These are phyloP conservation scores for Phytopythium helicoides DNA, from an alignment of 352 stramenopile genomes.

Conservation along the genomic window DNA sequence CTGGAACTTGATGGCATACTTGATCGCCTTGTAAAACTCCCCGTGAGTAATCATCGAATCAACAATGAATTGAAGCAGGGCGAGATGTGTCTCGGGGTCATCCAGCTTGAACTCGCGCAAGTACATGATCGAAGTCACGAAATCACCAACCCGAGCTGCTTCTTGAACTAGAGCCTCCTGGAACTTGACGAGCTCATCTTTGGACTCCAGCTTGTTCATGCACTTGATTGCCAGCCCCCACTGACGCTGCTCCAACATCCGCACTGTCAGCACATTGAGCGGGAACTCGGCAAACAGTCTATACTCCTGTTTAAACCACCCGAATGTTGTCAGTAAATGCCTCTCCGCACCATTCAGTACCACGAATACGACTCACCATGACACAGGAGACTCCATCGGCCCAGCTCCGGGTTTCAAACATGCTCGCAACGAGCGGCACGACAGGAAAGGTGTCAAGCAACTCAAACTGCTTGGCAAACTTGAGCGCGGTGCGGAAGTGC, in stretches of 20 bases:
- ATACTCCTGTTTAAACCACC: conserved; percentile 31
- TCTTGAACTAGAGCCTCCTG: conserved; percentile 60
- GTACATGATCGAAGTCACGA: conserved; percentile 62
- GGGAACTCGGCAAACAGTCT: conserved; percentile 70
- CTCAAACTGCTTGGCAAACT: conserved; percentile 81
- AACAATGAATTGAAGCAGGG: conserved; percentile 55
- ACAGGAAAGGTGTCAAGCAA: conserved; percentile 67
- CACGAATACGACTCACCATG: conserved; percentile 19
- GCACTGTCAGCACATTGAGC: conserved; percentile 53
- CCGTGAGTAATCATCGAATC: conserved; percentile 61
- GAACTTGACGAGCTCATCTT: conserved; percentile 37
- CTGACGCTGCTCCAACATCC: conserved; percentile 67
- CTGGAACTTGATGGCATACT: conserved; percentile 86
- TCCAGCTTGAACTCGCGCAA: conserved; percentile 81
- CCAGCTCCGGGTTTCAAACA: conserved; percentile 69
- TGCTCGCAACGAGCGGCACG: conserved; percentile 53
- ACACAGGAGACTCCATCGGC: conserved; percentile 73
- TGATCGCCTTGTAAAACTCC: conserved; percentile 88
- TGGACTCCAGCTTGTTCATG: conserved; percentile 70
- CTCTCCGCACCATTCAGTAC: too few relatives aligned
- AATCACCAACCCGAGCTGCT: conserved; percentile 58
- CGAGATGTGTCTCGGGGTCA: conserved; percentile 24
- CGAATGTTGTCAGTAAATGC: background rate
- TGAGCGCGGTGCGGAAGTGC: conserved; percentile 72
- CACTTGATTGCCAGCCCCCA: conserved; percentile 75